Percentiles rank a stretch among this genome's conserved stretches.
Evolutionary conservation across 805 yeast species (phyloP).

Genomic region (Saturnispora zaruensis): DNA sequence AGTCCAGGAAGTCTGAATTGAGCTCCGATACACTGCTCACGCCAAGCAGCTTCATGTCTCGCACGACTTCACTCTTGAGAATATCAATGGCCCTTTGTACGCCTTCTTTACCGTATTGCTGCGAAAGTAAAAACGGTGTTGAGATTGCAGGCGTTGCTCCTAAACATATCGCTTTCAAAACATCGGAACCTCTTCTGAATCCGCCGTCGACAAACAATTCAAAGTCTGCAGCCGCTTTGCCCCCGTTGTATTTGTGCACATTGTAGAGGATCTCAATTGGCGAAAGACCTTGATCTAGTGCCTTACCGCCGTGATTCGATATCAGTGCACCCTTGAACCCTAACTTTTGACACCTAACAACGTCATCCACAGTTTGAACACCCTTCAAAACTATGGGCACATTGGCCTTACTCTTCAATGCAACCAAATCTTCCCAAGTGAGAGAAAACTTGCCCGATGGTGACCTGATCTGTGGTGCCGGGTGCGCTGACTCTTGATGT

Average conservation of each 20-base stretch:
- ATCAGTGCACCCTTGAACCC: conserved; percentile 58
- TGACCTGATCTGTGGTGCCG: conserved; percentile 10
- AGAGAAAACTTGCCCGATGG: conserved; percentile 18
- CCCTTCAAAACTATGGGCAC: conserved; percentile 54
- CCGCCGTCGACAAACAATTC: conserved; percentile 45
- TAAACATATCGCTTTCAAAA: conserved; percentile 35
- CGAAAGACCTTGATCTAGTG: conserved; percentile 53
- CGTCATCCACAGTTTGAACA: conserved; percentile 58
- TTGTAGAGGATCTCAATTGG: conserved; percentile 56
- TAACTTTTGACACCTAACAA: conserved; percentile 45
- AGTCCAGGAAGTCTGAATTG: conserved; percentile 31
- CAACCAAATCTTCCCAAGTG: conserved; percentile 53
- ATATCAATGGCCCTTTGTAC: conserved; percentile 37
- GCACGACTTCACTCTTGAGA: conserved; percentile 46
- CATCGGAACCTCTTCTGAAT: conserved; percentile 36
- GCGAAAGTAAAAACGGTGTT: conserved; percentile 66
- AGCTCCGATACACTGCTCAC: conserved; percentile 41
- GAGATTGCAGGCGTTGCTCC: conserved; percentile 59
- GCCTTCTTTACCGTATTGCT: conserved; percentile 75
- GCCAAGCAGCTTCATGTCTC: conserved; percentile 57
- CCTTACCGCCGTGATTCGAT: conserved; percentile 73
- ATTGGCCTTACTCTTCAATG: conserved; percentile 37
- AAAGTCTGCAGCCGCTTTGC: conserved; percentile 37
- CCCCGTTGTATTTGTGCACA: conserved; percentile 29
- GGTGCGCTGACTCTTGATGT: conserved; percentile 28